Base-by-base conservation (phyloP, 805 yeast species). In the Pichia insulana region DNA sequence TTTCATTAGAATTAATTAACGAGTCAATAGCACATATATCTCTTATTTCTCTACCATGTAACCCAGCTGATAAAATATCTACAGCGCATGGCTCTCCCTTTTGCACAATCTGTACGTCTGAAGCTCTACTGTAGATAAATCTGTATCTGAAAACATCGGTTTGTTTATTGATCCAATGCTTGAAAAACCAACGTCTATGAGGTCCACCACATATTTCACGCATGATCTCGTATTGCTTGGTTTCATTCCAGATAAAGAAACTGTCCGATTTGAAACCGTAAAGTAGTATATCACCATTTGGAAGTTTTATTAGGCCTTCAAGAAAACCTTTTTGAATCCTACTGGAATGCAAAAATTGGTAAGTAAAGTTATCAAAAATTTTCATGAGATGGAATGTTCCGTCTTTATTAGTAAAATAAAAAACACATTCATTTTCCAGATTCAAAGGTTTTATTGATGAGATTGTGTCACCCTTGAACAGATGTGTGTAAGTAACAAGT, bases 21-120 rank as follows among this genome's bases (percentile, higher is more conserved):
- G 42, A 47, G 7, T 47, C 35, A 7, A 74, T 68, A n/a, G 80
- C 68, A 2, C 83, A 70, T 13, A 89, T 66, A 43, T 79, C 84
- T 50, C 98, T 70, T 6, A 90, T 75, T 59, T 92, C 98, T 48
- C 97, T 72, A 1, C 98, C 98, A 59, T 92, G 97, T 1, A 86
- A 70, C 0, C 97, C 96, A 9, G 69, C 63, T 30, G 65, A 65
- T 20, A 80, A 53, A 8, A 68, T 46, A 19, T 59, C 56, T 51
- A 44, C 46, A 33, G 43, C 36, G 20, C 35, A 18, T 5, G 51
- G 38, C 1, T 37, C 34, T 7, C 59, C 61, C 18, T 52, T 51
- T 59, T 61, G 47, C 42, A 69, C 67, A 18, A 74, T 51, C 39
- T 63, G 61, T 33, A 80, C 57, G 15, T 64, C 59, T 4, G 81